Base-by-base conservation (phyloP, 371 early-diverging fungal genomes). In the Lichtheimia corymbifera region DNA sequence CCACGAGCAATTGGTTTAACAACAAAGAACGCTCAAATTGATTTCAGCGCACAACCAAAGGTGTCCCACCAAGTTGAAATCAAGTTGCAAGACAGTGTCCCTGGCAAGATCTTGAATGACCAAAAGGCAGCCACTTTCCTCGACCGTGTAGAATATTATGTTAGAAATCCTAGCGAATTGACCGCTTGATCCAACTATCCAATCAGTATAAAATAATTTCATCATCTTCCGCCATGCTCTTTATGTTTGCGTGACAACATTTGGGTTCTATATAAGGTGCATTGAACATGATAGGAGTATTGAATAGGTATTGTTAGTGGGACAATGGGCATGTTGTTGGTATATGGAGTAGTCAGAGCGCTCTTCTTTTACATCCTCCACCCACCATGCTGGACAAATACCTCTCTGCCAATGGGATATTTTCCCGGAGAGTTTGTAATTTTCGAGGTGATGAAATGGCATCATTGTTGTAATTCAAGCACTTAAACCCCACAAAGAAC, bases 61-160 rank as follows among this genome's bases (percentile, higher is more conserved):
- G 22, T 47, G 4, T 59, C 62, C 13, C 50, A 61, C n/a, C 59
- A 60, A 18, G 64, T 77, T 50, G 67, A 77, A 50, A 55, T 78
- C 17, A 74, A 76, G 60, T 66, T 77, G 50, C 66, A 72, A 56
- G 78, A 71, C n/a, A 65, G 64, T 20, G 63, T 57, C 18, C 71
- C 72, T 14, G 77, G 73, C n/a, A 65, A 66, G 40, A 72, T 72
- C 53, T 59, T 72, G 58, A 68, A 70, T 15, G 70, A 76, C 56
- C 52, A 43, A 40, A 73, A 76, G 55, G 82, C 79, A 43, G 62
- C 59, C 24, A 63, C 60, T n/a, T 78, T 81, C 66, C 71, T 81
- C 63, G 79, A 81, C 40, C 73, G 77, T 49, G 67, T 81, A 40
- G 79, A 78, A 53, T 74, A 74, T 59, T 81, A 81, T 60, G 64